These are phyloP conservation scores for Zalaria sp. DNA, from an alignment of 2,329 filamentous ascomycete genomes.

Conservation along the genomic window DNA sequence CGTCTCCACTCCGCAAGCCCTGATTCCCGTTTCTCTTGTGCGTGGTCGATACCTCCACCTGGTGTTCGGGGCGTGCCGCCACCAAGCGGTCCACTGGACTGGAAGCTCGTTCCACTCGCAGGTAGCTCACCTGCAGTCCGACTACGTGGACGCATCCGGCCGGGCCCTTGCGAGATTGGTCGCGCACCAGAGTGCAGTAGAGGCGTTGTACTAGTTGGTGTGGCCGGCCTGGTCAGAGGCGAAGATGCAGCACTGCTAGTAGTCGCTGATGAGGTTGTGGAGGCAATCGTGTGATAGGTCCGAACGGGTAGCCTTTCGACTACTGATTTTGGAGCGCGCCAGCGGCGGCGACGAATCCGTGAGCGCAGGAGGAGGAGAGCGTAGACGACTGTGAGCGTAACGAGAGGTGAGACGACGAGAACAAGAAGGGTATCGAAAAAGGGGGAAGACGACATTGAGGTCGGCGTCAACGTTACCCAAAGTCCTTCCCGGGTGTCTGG, in stretches of 20 bases:
- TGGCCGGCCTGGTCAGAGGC: constrained; percentile 8
- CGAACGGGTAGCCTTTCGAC: constrained; percentile 89
- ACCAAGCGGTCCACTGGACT: constrained; percentile 9
- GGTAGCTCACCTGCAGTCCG: constrained; percentile 48
- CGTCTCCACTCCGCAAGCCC: constrained; percentile 39
- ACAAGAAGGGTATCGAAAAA: constrained; percentile 97
- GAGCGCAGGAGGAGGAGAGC: constrained; percentile 75
- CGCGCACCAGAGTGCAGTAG: constrained; percentile 43
- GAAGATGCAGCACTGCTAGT: constrained; percentile 6
- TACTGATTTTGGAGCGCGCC: constrained; percentile 94
- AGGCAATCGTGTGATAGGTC: constrained; percentile 77
- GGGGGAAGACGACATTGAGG: constrained; percentile 72
- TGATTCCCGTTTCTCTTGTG: constrained; percentile 37
- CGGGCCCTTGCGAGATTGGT: constrained; percentile 24
- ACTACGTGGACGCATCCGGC: constrained; percentile 45
- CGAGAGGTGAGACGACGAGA: constrained; percentile 82
- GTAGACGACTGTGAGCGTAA: constrained; percentile 88
- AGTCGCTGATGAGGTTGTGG: constrained; percentile 45
- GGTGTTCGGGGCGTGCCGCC: too few species aligned
- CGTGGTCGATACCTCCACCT: constrained; percentile 18
- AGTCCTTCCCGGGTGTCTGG: constrained; percentile 51
- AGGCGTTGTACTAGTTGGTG: constrained; percentile 49
- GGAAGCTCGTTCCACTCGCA: constrained; percentile 10
- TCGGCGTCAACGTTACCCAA: constrained; percentile 93
- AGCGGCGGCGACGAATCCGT: constrained; percentile 74